These are phyloP conservation scores for Polytrichum formosum DNA, from an alignment of 225 moss, liverwort and hornwort species.

Conservation along the genomic window DNA sequence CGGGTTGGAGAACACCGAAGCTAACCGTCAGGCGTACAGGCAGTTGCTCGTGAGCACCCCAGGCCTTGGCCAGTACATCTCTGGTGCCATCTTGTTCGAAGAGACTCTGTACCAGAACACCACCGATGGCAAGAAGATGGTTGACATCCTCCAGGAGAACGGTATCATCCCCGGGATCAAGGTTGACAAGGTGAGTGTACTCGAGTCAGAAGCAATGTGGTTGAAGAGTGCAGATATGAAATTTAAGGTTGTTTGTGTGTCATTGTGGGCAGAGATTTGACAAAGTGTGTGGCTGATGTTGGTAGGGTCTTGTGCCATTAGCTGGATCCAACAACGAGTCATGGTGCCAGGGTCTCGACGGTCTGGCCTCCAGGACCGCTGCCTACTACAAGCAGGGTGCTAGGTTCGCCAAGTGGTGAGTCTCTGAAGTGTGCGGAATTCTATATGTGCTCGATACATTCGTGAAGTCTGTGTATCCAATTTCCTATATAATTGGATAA, in stretches of 20 bases:
- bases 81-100: constrained; percentile 46
- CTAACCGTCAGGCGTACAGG: constrained; percentile 44
- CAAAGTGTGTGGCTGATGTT: not conserved
- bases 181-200: constrained; percentile 36
- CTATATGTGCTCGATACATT: not conserved
- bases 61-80: constrained; percentile 39
- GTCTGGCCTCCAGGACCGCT: constrained; percentile 40
- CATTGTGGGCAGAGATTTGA: not conserved
- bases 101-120: constrained; percentile 49
- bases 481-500: not conserved
- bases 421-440: not conserved
- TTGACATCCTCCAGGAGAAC: constrained; percentile 17
- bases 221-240: not conserved
- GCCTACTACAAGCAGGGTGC: constrained; percentile 53
- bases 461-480: not conserved
- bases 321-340: constrained; percentile 50
- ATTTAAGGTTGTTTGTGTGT: not conserved
- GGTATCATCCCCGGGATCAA: constrained; percentile 39
- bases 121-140: constrained; percentile 39
- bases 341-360: constrained; percentile 50
- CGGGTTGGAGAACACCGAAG: constrained; percentile 42
- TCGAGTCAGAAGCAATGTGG: not conserved
- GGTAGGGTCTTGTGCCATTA: constrained; percentile 42
- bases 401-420: constrained; percentile 48
- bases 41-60: constrained; percentile 38